Base-by-base conservation (phyloP, 2,329 filamentous ascomycete species). In the Aureobasidium melanogenum region DNA sequence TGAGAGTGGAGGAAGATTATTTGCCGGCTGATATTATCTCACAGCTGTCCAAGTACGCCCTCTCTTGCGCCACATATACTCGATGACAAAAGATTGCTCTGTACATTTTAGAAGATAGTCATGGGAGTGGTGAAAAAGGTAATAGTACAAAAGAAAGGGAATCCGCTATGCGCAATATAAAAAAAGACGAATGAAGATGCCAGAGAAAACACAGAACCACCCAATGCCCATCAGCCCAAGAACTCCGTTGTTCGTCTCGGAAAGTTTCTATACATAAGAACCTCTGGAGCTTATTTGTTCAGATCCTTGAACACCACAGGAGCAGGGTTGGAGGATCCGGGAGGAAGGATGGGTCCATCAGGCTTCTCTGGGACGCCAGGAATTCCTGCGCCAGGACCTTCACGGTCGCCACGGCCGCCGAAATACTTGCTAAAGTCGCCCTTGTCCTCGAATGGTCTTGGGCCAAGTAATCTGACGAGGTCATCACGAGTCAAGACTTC, bases 341-440 rank as follows among this genome's bases (percentile, higher is more conserved):
- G 60, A 41, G 56, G 60, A 46, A 62, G 52, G 9, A 62, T 50
- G 28, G 55, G 52, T 12, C 46, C 52, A 46, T 62, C 63, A 2
- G 43, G 34, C 63, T 62, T 61, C 28, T 58, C 48, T n/a, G 63
- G 47, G n/a, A 43, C 48, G 17, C 54, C 46, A 28, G 61, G 61
- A 28, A 63, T 38, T 41, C 58, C 63, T 17, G 60, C 62, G 69
- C 65, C 84, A 82, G 73, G 84, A 22, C 68, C 69, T 46, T 70
- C 67, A 19, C 65, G 43, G 44, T 70, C 69, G 14, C 65, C 68
- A 24, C 73, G 70, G 30, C 75, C 74, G 14, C 73, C 73, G 74
- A 99, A 99, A 79, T 96, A 99, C 80, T 97, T 97, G 69, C 87
- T 81, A 75, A 99, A 97, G 70, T 97, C 92, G 69, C 89, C 87